Evolutionary conservation across 805 yeast genomes (phyloP), one percentile per base, ranked within the genome.

Genomic region (Wickerhamia fluorescens): DNA sequence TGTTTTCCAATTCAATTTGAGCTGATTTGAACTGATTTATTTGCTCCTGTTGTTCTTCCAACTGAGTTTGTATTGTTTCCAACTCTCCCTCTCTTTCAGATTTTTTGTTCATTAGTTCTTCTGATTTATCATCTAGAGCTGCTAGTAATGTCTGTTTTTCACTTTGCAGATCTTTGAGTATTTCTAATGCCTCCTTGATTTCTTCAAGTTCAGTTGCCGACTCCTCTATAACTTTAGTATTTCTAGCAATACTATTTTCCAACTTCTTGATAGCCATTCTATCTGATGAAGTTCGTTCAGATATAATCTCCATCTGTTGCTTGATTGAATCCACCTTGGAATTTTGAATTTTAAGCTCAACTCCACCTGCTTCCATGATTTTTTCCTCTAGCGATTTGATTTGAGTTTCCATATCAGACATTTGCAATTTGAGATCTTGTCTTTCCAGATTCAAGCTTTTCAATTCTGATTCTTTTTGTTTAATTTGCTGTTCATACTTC

Each of bases 361-460:
- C 78, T 36, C 99, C 99, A 30, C 99, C 99, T 30, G 85, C 79
- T 28, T 82, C 78, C 83, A 88, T 75, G 22, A 92, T 85, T 46
- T 77, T 70, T 33, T 78, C 83, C 41, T 86, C 88, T 3, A 88
- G 56, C 0, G 42, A 63, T 8, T 66, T 63, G 23, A 92, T 81
- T 33, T 71, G 63, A 5, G 53, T 45, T 47, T 75, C 84, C 23
- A 73, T 53, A 18, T 68, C 74, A 16, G 60, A 54, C 40, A 87
- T 74, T 40, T 73, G 73, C 3, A 58, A 56, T 44, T 73, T 67
- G 6, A 87, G 49, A 3, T 40, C 42, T 1, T 41, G 38, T 25
- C 43, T 45, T 10, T 44, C 47, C 7, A 21, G 17, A 2, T 28
- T 24, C 16, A 56, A 43, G 1, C 20, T 24, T 2, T 44, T 37